Conservation (phyloP, 306 rosid genomes). For the Rosa multiflora region DNA sequence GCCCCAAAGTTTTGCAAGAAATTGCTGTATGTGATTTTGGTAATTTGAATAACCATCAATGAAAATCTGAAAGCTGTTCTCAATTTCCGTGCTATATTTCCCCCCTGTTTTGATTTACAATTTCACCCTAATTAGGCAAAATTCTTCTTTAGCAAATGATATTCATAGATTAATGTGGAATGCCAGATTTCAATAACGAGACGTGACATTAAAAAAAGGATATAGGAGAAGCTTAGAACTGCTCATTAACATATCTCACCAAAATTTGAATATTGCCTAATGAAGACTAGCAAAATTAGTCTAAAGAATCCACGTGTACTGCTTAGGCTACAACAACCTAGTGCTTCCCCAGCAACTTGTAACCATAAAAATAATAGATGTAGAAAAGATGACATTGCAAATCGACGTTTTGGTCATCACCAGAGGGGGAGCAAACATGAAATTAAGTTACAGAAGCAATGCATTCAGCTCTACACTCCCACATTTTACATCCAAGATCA, state of each 20-base stretch:
- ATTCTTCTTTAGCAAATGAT: too few species aligned
- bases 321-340: conserved; percentile 19
- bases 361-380: conserved; percentile 12
- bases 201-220: not conserved
- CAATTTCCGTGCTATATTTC: not conserved
- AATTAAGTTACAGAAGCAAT: conserved; percentile 15
- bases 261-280: conserved; percentile 16
- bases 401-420: conserved; percentile 1
- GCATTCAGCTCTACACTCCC: conserved; percentile 8
- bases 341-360: conserved; percentile 12
- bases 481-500: conserved; percentile 18
- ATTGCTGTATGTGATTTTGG: too few species aligned
- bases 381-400: not conserved
- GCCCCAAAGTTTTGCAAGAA: not conserved
- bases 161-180: not conserved
- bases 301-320: conserved; percentile 6
- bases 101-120: not conserved
- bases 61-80: too few species aligned
- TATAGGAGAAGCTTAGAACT: not conserved
- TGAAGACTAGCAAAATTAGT: not conserved
- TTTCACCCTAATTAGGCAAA: not conserved
- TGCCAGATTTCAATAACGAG: not conserved
- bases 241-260: conserved; percentile 17
- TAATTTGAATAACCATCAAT: too few species aligned
- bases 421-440: conserved; percentile 3